phyloP scores from a whole-genome alignment of 2,329 filamentous ascomycete species.

The Curvularia eragrostidis region DNA sequence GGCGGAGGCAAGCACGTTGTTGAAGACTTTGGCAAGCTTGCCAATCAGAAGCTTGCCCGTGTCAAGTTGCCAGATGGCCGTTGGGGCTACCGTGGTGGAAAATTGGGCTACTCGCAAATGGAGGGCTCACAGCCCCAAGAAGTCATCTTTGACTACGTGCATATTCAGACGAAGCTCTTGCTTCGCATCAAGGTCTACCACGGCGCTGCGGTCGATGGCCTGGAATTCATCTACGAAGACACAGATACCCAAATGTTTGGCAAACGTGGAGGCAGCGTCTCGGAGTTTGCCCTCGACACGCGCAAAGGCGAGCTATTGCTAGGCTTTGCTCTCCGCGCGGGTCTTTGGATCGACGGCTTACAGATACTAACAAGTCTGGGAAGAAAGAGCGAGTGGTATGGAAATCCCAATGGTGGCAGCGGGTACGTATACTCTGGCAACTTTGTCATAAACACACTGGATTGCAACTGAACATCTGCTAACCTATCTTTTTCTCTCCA shows the following conservation, averaged over 20 bases:
- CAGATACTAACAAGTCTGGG: conserved; percentile 89
- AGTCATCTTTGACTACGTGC: conserved; percentile 73
- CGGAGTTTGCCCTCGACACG: conserved; percentile 81
- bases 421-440: conserved; percentile 67
- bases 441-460: too few relatives aligned
- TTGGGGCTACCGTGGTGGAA: conserved; percentile 76
- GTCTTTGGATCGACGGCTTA: conserved; percentile 84
- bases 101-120: conserved; percentile 74
- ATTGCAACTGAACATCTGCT: conserved; percentile 12
- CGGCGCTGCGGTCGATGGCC: conserved; percentile 76
- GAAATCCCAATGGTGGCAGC: conserved; percentile 79
- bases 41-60: conserved; percentile 69
- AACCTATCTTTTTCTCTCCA: conserved; percentile 50
- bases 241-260: conserved; percentile 85
- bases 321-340: conserved; percentile 83
- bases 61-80: conserved; percentile 79
- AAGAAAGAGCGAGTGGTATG: conserved; percentile 84
- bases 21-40: conserved; percentile 74
- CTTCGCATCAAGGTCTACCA: conserved; percentile 78
- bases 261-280: conserved; percentile 73
- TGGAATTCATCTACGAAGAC: conserved; percentile 95
- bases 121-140: conserved; percentile 74
- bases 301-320: conserved; percentile 84
- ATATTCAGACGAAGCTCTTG: conserved; percentile 71
- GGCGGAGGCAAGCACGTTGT: conserved; percentile 77